These are phyloP conservation scores for Beta lomatogona DNA, from an alignment of 179 eudicot species.

Conservation along the genomic window DNA sequence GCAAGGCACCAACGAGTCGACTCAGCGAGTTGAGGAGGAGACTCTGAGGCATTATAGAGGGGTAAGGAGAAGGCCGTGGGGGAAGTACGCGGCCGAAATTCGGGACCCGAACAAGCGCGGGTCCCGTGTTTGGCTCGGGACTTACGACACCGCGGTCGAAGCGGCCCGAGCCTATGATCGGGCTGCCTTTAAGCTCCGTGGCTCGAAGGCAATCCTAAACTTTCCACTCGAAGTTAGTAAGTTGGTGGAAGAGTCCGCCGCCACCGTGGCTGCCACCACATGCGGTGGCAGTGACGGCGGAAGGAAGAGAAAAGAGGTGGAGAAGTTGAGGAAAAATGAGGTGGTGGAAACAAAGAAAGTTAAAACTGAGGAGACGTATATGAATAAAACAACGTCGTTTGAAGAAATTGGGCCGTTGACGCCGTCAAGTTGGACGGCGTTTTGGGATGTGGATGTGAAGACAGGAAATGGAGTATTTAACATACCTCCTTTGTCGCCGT, in stretches of 20 bases:
- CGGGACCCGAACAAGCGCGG: slow-evolving; percentile 64
- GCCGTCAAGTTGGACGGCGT: slow-evolving; percentile 56
- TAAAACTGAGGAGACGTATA: slow-evolving; percentile 11
- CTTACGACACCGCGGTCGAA: slow-evolving; percentile 56
- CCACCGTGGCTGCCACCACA: background rate
- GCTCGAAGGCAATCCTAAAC: slow-evolving; percentile 65
- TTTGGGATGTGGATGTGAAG: slow-evolving; percentile 48
- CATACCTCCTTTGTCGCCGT: slow-evolving; percentile 52
- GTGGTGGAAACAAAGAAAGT: slow-evolving; percentile 19
- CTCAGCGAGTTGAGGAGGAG: slow-evolving; percentile 24
- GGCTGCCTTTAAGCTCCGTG: slow-evolving; percentile 63
- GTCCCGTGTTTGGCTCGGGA: slow-evolving; percentile 68
- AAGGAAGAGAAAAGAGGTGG: slow-evolving; percentile 24
- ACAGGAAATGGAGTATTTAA: slow-evolving; percentile 37
- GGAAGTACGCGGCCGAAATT: slow-evolving; percentile 72
- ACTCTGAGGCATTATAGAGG: slow-evolving; percentile 55
- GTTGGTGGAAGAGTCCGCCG: slow-evolving; percentile 8
- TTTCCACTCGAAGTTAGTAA: slow-evolving; percentile 61
- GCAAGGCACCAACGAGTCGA: slow-evolving; percentile 1
- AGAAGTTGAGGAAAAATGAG: slow-evolving; percentile 10
- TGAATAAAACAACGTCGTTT: slow-evolving; percentile 23
- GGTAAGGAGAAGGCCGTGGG: slow-evolving; percentile 69
- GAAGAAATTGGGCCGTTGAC: slow-evolving; percentile 42
- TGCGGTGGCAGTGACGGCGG: background rate
- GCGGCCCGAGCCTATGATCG: slow-evolving; percentile 71